Base-by-base conservation (phyloP, 352 stramenopile genomes). In the Globisporangium nunn region DNA sequence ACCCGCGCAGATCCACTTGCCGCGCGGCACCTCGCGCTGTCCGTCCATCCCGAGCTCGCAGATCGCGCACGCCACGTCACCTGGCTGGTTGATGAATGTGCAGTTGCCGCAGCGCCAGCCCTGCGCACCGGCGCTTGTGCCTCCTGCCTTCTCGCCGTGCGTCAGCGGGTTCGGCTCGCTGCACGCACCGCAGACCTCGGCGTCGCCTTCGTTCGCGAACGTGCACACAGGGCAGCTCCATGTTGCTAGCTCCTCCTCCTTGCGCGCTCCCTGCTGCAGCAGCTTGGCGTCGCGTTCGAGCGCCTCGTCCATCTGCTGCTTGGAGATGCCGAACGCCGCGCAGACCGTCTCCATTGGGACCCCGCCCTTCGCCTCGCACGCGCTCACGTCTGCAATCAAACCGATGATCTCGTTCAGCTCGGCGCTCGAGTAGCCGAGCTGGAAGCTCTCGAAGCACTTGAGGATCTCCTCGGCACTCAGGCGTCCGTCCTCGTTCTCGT, bases 401-500 rank as follows among this genome's bases (percentile, higher is more conserved):
- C 68, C 72, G 46, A 92, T 87, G 59, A 95, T 89, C 54, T 95
- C 83, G 56, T 89, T 88, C 10, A 93, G 63, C 50, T 94, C 84
- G 6, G 80, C 81, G 2, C 81, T 88, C 6, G 75, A 88, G 46
- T 87, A 95, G 2, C 85, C 85, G 5, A 95, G 65, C 47, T 91
- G 83, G 63, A 92, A 93, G 55, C 75, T 92, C 57, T 95, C 83
- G 30, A 95, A 88, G 53, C 83, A 92, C 58, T 89, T 88, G 52
- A 91, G 70, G 6, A 88, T 63, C 59, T 93, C 81, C 50, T 95
- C 85, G 0, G 75, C 71, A 18, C 66, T 82, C 54, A 95, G 51
- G 4, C 70, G 66, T 31, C 70, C 74, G 54, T 93, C 80, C 30
- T 77, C 71, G 50, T 93, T 83, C 54, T 78, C 71, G 57, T 93